phyloP scores from a whole-genome alignment of 768 basidiomycete genomes.

The Pisolithus sp. region DNA sequence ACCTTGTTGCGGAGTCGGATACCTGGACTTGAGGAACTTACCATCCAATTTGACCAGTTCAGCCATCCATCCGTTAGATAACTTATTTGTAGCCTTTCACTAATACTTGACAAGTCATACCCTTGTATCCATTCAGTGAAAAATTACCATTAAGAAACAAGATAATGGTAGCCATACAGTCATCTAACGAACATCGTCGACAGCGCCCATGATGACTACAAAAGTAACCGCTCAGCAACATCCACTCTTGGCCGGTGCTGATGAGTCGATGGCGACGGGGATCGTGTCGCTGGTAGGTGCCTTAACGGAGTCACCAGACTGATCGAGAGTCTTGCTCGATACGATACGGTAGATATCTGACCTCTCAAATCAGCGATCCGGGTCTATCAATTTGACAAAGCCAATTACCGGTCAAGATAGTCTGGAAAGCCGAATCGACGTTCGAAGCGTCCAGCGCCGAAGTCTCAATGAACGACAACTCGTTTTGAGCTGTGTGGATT shows the following conservation, averaged over 20 bases:
- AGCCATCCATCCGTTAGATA: not conserved
- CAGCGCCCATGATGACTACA: not conserved
- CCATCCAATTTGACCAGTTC: constrained; percentile 71
- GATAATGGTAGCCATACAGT: not conserved
- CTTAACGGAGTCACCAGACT: constrained; percentile 70
- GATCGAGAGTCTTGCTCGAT: constrained; percentile 91
- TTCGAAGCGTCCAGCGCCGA: constrained; percentile 99
- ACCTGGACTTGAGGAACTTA: constrained; percentile 79
- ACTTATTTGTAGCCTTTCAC: not conserved
- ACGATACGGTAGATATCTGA: constrained; percentile 97
- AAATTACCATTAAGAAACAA: not conserved
- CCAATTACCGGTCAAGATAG: constrained; percentile 78
- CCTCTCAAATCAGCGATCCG: constrained; percentile 1
- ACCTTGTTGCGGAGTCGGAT: constrained; percentile 64
- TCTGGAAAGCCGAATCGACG: constrained; percentile 97
- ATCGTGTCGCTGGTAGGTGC: constrained; percentile 79
- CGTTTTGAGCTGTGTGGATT: constrained; percentile 67
- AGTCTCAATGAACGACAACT: constrained; percentile 94
- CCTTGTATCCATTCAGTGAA: not conserved
- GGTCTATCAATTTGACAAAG: not conserved
- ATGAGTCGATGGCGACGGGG: constrained; percentile 66
- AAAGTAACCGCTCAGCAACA: constrained; percentile 49
- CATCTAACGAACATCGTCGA: not conserved
- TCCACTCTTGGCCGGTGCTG: constrained; percentile 46
- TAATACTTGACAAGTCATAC: not conserved